Evolutionary conservation across 2,329 filamentous ascomycete species (phyloP).

Genomic region (Teratosphaeria gauchensis): DNA sequence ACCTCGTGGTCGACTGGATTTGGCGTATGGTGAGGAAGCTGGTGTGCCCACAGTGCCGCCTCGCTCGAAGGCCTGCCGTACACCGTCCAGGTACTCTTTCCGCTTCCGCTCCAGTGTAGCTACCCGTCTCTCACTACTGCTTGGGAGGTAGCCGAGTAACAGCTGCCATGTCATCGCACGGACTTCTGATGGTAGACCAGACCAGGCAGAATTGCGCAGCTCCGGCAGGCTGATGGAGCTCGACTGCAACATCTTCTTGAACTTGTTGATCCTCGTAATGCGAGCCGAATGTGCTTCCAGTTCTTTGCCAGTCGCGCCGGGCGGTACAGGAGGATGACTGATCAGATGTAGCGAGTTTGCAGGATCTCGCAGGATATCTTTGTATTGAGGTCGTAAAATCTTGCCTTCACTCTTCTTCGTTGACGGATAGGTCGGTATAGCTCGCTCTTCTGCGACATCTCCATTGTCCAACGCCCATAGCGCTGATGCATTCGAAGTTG

Average conservation of each 20-base stretch:
- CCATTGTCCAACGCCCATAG: slow-evolving; percentile 69
- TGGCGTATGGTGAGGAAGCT: slow-evolving; percentile 10
- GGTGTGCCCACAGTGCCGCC: slow-evolving; percentile 26
- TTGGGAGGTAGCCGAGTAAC: slow-evolving; percentile 86
- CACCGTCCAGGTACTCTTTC: slow-evolving; percentile 92
- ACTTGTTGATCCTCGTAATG: slow-evolving; percentile 94
- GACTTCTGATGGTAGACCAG: slow-evolving; percentile 86
- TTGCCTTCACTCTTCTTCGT: slow-evolving; percentile 85
- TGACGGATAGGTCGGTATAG: slow-evolving; percentile 68
- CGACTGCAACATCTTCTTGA: slow-evolving; percentile 88
- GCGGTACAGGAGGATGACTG: slow-evolving; percentile 66
- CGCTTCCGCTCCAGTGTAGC: slow-evolving; percentile 85
- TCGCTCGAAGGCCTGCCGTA: slow-evolving; percentile 56
- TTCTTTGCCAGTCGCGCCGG: slow-evolving; percentile 70
- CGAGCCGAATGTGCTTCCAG: slow-evolving; percentile 76
- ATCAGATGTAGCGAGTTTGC: slow-evolving; percentile 94
- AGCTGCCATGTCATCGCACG: slow-evolving; percentile 99
- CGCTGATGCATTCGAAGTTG: slow-evolving; percentile 10
- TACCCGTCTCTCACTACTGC: slow-evolving; percentile 88
- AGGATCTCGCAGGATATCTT: slow-evolving; percentile 78
- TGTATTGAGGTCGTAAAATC: slow-evolving; percentile 92
- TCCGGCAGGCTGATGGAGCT: slow-evolving; percentile 81
- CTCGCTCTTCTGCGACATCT: slow-evolving; percentile 83
- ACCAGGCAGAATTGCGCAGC: slow-evolving; percentile 80
- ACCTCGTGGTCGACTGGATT: slow-evolving; percentile 59